Conservation (phyloP, 768 basidiomycete species). For the Ramaria sp. region DNA sequence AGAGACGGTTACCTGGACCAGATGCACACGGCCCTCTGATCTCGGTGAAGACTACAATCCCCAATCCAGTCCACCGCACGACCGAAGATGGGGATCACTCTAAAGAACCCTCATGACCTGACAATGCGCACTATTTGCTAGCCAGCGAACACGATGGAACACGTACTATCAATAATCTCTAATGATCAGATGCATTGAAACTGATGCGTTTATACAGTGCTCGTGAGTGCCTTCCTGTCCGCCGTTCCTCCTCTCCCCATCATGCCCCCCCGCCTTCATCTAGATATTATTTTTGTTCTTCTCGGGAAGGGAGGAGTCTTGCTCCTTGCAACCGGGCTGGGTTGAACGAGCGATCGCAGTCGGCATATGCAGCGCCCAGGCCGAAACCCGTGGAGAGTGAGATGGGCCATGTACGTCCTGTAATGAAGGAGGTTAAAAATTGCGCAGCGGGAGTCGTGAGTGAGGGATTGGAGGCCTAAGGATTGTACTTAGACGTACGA, state of each 20-base stretch:
- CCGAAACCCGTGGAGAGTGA: constrained; percentile 82
- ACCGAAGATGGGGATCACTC: not conserved
- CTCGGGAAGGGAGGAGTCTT: constrained; percentile 44
- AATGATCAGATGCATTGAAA: not conserved
- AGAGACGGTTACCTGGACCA: constrained; percentile 15
- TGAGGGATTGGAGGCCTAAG: not conserved
- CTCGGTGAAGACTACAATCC: constrained; percentile 5
- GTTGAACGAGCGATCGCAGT: constrained; percentile 91
- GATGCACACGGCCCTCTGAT: constrained; percentile 5
- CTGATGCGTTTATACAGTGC: not conserved
- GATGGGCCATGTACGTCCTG: constrained; percentile 90
- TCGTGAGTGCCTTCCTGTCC: not conserved
- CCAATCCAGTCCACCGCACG: not conserved
- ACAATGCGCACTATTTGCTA: not conserved
- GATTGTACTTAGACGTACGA: constrained; percentile 42
- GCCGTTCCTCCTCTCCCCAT: not conserved
- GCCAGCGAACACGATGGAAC: not conserved
- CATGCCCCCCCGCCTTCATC: not conserved
- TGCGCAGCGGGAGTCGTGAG: constrained; percentile 5
- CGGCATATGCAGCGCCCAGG: constrained; percentile 76
- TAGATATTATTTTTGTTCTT: not conserved
- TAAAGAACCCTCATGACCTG: not conserved
- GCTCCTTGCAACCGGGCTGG: constrained; percentile 81
- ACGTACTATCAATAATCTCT: not conserved
- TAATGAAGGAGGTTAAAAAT: not conserved